Conservation (phyloP, 2,329 filamentous ascomycete species). For the Microdochium paspali region DNA sequence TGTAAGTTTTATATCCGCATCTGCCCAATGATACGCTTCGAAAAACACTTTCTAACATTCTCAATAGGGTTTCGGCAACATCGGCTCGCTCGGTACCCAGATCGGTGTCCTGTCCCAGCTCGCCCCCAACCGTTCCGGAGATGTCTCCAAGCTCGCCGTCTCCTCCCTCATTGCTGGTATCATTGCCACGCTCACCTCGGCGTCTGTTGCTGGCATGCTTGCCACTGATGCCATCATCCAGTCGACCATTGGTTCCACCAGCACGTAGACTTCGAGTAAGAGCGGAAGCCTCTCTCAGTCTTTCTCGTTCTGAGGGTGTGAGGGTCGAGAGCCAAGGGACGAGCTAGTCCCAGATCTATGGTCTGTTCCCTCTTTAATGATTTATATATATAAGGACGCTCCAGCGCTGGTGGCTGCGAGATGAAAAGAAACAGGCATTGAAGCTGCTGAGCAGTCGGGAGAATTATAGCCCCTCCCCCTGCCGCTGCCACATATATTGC, state of each 20-base stretch:
- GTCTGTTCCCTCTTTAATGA: too few relatives aligned
- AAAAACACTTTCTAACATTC: conserved; percentile 3
- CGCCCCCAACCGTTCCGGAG: conserved; percentile 61
- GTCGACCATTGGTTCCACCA: background rate
- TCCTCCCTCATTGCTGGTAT: conserved; percentile 73
- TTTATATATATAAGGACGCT: too few relatives aligned
- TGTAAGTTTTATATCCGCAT: conserved; percentile 30
- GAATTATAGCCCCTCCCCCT: too few relatives aligned
- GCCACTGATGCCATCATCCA: conserved; percentile 35
- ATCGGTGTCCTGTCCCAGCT: conserved; percentile 82
- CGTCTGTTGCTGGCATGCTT: conserved; percentile 68
- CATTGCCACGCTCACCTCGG: conserved; percentile 69
- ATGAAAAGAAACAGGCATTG: too few relatives aligned
- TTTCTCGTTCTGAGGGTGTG: background rate
- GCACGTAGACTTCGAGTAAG: background rate
- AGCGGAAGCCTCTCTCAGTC: background rate
- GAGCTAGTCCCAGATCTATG: too few relatives aligned
- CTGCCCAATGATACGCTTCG: background rate
- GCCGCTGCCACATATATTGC: background rate
- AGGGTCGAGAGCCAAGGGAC: too few relatives aligned
- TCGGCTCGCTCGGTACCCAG: conserved; percentile 79
- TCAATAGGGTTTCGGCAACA: conserved; percentile 62
- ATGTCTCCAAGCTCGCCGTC: conserved; percentile 66
- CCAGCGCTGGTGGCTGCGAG: too few relatives aligned
- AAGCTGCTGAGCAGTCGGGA: too few relatives aligned